Evolutionary conservation across 2,329 filamentous ascomycete genomes (phyloP), one percentile per base, ranked within the genome.

Genomic region (Iodosphaeria phyllophila): DNA sequence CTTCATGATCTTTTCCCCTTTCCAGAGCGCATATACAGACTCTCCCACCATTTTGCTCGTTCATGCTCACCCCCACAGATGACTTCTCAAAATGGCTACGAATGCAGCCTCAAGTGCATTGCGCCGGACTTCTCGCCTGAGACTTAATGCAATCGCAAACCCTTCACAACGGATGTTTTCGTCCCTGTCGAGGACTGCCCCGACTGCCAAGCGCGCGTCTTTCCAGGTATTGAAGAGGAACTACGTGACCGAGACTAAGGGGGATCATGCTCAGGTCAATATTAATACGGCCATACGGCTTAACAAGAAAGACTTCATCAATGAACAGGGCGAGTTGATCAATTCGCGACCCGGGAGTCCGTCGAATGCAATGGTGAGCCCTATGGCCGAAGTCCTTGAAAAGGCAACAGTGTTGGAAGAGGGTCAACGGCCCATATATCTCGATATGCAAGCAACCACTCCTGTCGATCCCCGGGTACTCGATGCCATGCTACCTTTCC

Each of bases 391-490:
- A 35, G 74, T 93, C 22, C 59, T 98, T 32, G 91, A 89, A 57
- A 76, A 92, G 48, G 86, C 84, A 6, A 83, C 82, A 8, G 61
- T 92, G 34, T 79, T 95, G 74, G 84, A 92, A 37, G 74, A 92
- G 50, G 89, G 89, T 30, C 74, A 79, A 32, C 65, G 89, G 30
- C 89, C 89, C 19, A 95, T 98, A 45, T 98, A 98, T 43, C 74
- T 98, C 27, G 89, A 98, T 46, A 92, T 92, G 75, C 89, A 98
- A 54, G 82, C 89, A 18, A 98, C 89, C 1, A 98, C 89, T 1
- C 89, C 89, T 11, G 72, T 89, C 30, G 89, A 98, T 41, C 89
- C 89, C 13, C 71, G 89, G 35, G 89, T 98, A 16, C 65, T 98
- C 22, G 89, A 98, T 50, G 77, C 82, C 28, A 98, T 98, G 89